Percentiles rank a stretch among this genome's conserved stretches.
Conservation (phyloP, 371 early-diverging fungal genomes). For the Parasitella parasitica region DNA sequence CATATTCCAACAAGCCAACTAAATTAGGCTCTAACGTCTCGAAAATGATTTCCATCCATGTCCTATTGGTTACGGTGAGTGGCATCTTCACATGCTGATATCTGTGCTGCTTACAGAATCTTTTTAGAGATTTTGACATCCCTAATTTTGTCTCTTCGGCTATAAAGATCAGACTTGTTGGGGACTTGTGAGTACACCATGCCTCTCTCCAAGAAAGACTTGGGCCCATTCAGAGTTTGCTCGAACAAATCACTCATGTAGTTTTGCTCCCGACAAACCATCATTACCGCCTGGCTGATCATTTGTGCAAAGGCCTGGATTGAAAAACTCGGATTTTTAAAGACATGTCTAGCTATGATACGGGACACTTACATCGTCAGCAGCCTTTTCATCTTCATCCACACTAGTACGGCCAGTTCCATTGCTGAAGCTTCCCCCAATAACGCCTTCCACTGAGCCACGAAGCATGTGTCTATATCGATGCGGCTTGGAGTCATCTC, state of each 20-base stretch:
- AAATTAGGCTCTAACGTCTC: constrained; percentile 75
- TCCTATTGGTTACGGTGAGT: no score
- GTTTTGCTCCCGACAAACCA: constrained; percentile 75
- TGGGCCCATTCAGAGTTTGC: constrained; percentile 37
- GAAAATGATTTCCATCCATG: constrained; percentile 84
- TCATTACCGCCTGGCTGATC: constrained; percentile 46
- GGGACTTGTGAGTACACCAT: constrained; percentile 46
- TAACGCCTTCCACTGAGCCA: constrained; percentile 47
- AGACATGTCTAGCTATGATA: no score
- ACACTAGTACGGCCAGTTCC: constrained; percentile 27
- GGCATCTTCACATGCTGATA: no score
- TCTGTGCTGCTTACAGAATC: constrained; percentile 48
- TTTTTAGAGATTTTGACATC: constrained; percentile 68
- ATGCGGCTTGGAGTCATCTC: constrained; percentile 36
- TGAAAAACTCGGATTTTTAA: no score
- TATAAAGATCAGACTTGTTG: constrained; percentile 38
- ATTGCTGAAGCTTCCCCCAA: constrained; percentile 11
- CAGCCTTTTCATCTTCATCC: constrained; percentile 50
- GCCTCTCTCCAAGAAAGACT: constrained; percentile 46
- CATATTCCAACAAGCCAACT: constrained; percentile 71
- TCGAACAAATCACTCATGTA: constrained; percentile 81
- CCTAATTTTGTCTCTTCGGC: constrained; percentile 58
- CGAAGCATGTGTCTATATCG: constrained; percentile 51
- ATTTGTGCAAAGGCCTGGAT: constrained; percentile 52
- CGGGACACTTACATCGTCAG: constrained; percentile 33